Conservation (phyloP, 495 filamentous ascomycete genomes). For the Rostrohypoxylon terebratum region DNA sequence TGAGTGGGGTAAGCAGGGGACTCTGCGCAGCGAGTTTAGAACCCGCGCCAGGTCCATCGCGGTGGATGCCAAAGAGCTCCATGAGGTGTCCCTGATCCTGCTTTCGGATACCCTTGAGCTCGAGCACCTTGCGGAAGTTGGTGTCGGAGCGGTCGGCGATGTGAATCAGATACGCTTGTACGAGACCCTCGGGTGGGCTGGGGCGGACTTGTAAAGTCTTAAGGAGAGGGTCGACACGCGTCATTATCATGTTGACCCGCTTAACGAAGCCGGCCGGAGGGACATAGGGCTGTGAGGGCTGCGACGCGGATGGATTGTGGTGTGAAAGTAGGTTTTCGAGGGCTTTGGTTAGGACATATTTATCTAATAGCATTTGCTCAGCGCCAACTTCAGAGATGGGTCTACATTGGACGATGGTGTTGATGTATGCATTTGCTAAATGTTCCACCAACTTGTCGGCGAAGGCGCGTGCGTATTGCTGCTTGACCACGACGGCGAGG, state of each 20-base stretch:
- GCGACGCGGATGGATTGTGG: slow-evolving; percentile 53
- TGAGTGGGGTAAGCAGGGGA: slow-evolving; percentile 70
- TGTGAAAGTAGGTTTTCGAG: slow-evolving; percentile 75
- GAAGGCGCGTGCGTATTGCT: slow-evolving; percentile 92
- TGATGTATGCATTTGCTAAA: slow-evolving; percentile 80
- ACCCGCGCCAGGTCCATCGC: slow-evolving; percentile 69
- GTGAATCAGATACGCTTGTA: slow-evolving; percentile 96
- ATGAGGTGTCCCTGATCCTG: slow-evolving; percentile 84
- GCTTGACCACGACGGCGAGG: slow-evolving; percentile 83
- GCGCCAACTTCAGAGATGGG: slow-evolving; percentile 94
- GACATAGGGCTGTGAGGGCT: slow-evolving; percentile 55
- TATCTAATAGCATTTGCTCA: slow-evolving; percentile 98
- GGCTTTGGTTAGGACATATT: slow-evolving; percentile 88
- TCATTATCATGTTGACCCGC: slow-evolving; percentile 85
- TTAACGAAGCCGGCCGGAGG: slow-evolving; percentile 79
- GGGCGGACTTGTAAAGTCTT: slow-evolving; percentile 97
- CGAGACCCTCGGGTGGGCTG: slow-evolving; percentile 89
- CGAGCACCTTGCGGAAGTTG: slow-evolving; percentile 97
- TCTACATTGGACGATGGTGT: slow-evolving; percentile 85
- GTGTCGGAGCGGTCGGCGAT: slow-evolving; percentile 89
- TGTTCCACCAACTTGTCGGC: slow-evolving; percentile 93
- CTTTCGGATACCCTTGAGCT: slow-evolving; percentile 88
- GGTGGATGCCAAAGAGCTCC: slow-evolving; percentile 89
- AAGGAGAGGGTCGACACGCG: slow-evolving; percentile 88
- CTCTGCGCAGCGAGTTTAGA: slow-evolving; percentile 68